Evolutionary conservation across 2,329 filamentous ascomycete species (phyloP).

Genomic region (Colletotrichum sp.): DNA sequence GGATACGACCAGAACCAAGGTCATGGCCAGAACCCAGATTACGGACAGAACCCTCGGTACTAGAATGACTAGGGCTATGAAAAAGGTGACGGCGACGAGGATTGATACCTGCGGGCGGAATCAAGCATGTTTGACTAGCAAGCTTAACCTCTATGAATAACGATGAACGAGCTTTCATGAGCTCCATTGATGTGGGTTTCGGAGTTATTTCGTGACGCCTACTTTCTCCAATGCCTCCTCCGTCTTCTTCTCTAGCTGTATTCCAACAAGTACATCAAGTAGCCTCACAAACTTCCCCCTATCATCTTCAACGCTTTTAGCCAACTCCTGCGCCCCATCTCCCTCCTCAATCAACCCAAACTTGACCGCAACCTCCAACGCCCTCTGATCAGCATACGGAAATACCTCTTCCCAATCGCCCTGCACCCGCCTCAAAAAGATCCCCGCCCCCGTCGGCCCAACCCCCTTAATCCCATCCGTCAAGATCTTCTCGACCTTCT

Average conservation of each 20-base stretch:
- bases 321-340: not conserved
- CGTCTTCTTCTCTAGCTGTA: constrained; percentile 1
- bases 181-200: not conserved
- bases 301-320: not conserved
- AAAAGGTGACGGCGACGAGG: not conserved
- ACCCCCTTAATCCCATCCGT: not conserved
- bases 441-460: not conserved
- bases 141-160: not conserved
- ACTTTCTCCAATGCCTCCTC: not conserved
- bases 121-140: not conserved
- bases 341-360: not conserved
- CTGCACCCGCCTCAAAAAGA: not conserved
- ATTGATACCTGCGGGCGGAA: not conserved
- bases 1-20: constrained; percentile 10
- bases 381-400: not conserved
- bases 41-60: constrained; percentile 27
- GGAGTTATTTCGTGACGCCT: not conserved
- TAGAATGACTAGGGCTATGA: not conserved
- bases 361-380: not conserved
- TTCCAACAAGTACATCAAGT: constrained; percentile 1
- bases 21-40: not conserved
- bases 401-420: not conserved
- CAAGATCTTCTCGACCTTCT: not conserved
- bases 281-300: not conserved
- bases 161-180: not conserved